Percentiles rank a stretch among this genome's conserved stretches.
Evolutionary conservation across 208 protist species (phyloP).

Genomic region (Trypanosoma cruzi): DNA sequence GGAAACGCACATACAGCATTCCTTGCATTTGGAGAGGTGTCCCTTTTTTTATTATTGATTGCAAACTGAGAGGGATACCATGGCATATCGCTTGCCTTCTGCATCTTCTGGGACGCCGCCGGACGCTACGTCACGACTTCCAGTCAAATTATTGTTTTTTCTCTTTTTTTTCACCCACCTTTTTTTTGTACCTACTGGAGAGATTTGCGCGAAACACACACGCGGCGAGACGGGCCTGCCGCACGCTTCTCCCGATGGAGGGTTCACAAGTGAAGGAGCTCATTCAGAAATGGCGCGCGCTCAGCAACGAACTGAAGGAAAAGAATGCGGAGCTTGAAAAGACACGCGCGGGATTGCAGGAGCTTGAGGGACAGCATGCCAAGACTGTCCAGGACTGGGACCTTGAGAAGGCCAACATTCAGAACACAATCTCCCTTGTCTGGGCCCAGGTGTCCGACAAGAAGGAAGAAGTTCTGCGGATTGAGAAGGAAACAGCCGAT

Average conservation of each 20-base stretch:
- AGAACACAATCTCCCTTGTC: slow-evolving; percentile 70
- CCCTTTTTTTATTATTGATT: too few relatives aligned
- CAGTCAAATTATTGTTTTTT: slow-evolving; percentile 13
- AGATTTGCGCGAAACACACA: not conserved
- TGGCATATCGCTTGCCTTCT: not conserved
- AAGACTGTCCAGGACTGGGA: slow-evolving; percentile 75
- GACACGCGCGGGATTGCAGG: slow-evolving; percentile 37
- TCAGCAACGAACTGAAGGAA: slow-evolving; percentile 50
- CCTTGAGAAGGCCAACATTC: slow-evolving; percentile 75
- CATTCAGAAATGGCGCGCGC: slow-evolving; percentile 71
- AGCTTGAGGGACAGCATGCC: slow-evolving; percentile 51
- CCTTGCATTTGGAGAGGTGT: too few relatives aligned
- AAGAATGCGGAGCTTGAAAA: slow-evolving; percentile 60
- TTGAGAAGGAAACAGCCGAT: slow-evolving; percentile 58
- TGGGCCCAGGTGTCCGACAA: slow-evolving; percentile 63
- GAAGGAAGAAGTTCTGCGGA: slow-evolving; percentile 59
- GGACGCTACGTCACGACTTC: not conserved
- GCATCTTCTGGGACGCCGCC: slow-evolving; percentile 8
- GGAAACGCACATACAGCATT: too few relatives aligned
- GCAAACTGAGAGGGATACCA: too few relatives aligned
- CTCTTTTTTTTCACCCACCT: slow-evolving; percentile 10
- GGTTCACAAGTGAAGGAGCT: slow-evolving; percentile 62
- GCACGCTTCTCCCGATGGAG: slow-evolving; percentile 24
- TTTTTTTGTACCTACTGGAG: slow-evolving; percentile 1
- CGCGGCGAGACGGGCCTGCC: not conserved